A percentile compares a stretch with the other conserved stretches of the same genome.
phyloP scores from a whole-genome alignment of 768 basidiomycete genomes.

The Crucibulum laeve region DNA sequence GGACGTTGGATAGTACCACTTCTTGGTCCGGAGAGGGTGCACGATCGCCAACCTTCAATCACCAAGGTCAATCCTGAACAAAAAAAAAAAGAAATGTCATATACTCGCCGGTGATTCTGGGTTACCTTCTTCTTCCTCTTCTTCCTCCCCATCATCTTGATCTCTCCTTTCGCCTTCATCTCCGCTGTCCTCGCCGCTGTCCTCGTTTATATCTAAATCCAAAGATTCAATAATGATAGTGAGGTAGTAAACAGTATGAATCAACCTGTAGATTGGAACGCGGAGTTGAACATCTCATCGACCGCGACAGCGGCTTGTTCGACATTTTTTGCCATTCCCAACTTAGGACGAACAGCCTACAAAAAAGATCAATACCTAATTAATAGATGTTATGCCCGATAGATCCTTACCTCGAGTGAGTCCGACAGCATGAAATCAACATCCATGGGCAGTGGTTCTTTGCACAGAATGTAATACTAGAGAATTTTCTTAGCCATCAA shows the following conservation, averaged over 20 bases:
- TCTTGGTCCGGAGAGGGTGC: conserved; percentile 82
- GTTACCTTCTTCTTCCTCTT: conserved; percentile 57
- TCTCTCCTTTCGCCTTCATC: conserved; percentile 55
- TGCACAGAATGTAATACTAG: conserved; percentile 86
- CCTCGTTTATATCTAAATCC: conserved; percentile 30
- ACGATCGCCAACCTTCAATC: conserved; percentile 53
- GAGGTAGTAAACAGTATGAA: not conserved
- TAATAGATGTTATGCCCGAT: not conserved
- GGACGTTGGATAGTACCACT: conserved; percentile 58
- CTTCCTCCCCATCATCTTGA: conserved; percentile 45
- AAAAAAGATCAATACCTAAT: conserved; percentile 2
- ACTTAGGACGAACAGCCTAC: conserved; percentile 84
- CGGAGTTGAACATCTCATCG: conserved; percentile 80
- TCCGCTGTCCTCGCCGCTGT: conserved; percentile 63
- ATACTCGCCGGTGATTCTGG: conserved; percentile 51
- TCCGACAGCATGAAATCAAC: conserved; percentile 97
- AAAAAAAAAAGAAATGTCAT: not conserved
- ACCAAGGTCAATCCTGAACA: not conserved
- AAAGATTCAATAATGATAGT: conserved; percentile 1
- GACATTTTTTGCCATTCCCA: conserved; percentile 63
- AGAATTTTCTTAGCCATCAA: not conserved
- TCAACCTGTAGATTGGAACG: conserved; percentile 60
- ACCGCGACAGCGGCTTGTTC: conserved; percentile 87
- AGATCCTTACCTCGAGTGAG: conserved; percentile 74
- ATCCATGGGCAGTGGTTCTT: conserved; percentile 90